phyloP scores from a whole-genome alignment of 2,329 filamentous ascomycete genomes.

The Botrytis fabae region DNA sequence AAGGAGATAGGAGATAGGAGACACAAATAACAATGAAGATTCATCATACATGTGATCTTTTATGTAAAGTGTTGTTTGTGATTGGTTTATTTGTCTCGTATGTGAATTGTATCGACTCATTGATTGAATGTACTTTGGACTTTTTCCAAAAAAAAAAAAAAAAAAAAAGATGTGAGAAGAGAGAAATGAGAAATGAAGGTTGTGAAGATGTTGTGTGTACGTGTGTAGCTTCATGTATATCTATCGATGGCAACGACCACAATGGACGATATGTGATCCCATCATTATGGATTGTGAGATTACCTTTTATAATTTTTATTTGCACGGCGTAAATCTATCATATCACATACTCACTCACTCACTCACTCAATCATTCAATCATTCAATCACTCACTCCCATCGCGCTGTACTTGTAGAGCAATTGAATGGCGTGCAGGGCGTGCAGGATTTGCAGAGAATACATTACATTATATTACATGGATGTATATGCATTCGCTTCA shows the following conservation, averaged over 20 bases:
- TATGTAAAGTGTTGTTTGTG: not conserved
- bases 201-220: not conserved
- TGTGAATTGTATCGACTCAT: not conserved
- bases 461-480: not conserved
- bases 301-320: not conserved
- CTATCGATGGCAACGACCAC: not conserved
- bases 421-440: not conserved
- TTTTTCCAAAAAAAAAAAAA: not conserved
- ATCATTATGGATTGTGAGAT: not conserved
- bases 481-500: not conserved
- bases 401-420: not conserved
- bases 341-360: not conserved
- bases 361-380: too few relatives aligned
- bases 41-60: not conserved
- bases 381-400: too few relatives aligned
- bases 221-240: not conserved
- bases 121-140: not conserved
- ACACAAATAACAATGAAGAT: constrained; percentile 6
- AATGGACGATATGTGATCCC: not conserved
- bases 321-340: not conserved
- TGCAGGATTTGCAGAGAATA: not conserved
- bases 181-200: not conserved
- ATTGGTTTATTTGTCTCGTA: not conserved
- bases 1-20: not conserved
- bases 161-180: not conserved